Evolutionary conservation across 768 basidiomycete genomes (phyloP), one percentile per base, ranked within the genome.

Genomic region (Mycena pura): DNA sequence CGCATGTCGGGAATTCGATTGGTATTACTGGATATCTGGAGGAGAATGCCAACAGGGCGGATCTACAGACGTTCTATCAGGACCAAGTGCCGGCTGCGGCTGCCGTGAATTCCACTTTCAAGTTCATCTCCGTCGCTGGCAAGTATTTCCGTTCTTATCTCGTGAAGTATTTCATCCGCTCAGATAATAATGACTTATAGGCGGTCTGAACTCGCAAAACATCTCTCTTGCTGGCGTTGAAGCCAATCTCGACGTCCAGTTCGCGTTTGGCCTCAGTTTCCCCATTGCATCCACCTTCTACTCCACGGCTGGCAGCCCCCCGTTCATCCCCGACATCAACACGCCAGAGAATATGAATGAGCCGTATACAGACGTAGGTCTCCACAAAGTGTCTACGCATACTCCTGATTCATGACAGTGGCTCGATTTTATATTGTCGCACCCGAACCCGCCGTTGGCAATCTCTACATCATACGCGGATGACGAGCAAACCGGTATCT

Each of bases 401-500:
- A 21, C 53, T n/a, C 24, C 38, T 40, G 4, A 27, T 41, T 43
- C 14, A 38, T 22, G n/a, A n/a, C n/a, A 86, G 81, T 87, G 85
- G 85, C 67, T 87, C 9, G 74, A 83, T 36, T 83, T 78, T 53
- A 50, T 87, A 6, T 64, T 78, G 0, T 61, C 64, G 17, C 77
- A 81, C n/a, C 55, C 69, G 3, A 69, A 66, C 8, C 69, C 80
- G 2, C 83, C 85, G 11, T 77, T 80, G 64, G 77, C 80, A 0
- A 81, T 87, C 32, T 80, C 82, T 0, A 85, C 82, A 0, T 83
- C 81, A 47, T 87, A 87, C 64, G 82, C 76, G 0, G 85, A 87
- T 25, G 74, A 81, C 46, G 86, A 87, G 51, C 85, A 85, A 57
- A 82, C 83, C 5, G 81, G 84, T 82, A 47, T 40, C 48, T 60